Evolutionary conservation across 2,329 filamentous ascomycete genomes (phyloP).

Genomic region (Scytalidium sp.): DNA sequence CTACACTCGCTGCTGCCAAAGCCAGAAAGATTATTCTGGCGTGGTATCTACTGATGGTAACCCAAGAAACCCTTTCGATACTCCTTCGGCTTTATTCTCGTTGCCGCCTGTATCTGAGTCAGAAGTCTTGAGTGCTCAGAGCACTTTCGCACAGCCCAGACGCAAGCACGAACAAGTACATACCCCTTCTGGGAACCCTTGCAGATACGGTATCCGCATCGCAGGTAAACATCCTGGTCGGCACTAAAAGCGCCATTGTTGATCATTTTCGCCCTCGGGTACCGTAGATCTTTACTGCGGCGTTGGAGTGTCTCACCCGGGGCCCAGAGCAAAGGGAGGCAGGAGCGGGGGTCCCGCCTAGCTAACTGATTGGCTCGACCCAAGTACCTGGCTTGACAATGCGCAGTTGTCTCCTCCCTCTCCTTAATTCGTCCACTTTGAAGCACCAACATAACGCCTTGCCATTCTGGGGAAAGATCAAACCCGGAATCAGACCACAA

Average conservation of each 20-base stretch:
- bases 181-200: background rate
- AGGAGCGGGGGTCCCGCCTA: background rate
- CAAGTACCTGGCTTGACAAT: background rate
- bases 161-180: background rate
- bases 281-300: constrained; percentile 23
- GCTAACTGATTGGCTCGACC: background rate
- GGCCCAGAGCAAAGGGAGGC: background rate
- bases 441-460: background rate
- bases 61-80: no score
- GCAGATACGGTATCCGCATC: background rate
- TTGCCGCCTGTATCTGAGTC: no score
- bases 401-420: background rate
- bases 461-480: background rate
- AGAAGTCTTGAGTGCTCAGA: background rate
- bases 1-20: no score
- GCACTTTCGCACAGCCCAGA: background rate
- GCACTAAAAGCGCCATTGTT: constrained; percentile 24
- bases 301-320: background rate
- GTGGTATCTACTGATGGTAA: no score
- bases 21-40: no score
- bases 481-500: no score
- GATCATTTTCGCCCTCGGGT: constrained; percentile 24
- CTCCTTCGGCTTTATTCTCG: no score
- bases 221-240: background rate
- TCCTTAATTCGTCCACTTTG: no score